Percentiles rank a stretch among this genome's conserved stretches.
phyloP scores from a whole-genome alignment of 148 eudicot genomes.

The Agrostemma githago region DNA sequence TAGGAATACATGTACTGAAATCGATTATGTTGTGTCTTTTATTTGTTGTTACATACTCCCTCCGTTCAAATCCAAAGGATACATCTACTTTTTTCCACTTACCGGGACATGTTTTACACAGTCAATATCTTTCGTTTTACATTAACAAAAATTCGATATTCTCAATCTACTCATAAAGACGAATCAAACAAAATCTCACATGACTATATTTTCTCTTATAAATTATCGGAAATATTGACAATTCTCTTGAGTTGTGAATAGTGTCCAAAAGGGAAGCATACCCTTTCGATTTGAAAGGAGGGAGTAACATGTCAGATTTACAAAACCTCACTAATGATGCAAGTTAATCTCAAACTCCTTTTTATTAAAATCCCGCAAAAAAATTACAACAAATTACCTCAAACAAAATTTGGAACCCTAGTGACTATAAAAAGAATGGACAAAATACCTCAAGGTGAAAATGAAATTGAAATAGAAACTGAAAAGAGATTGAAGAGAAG shows the following conservation, averaged over 20 bases:
- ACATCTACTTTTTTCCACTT: too few relatives aligned
- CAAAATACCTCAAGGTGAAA: conserved; percentile 1
- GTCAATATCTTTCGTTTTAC: too few relatives aligned
- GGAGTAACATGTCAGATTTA: neutral
- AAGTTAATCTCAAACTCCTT: conserved; percentile 7
- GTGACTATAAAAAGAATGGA: conserved; percentile 19
- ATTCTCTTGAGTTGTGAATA: too few relatives aligned
- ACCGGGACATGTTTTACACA: too few relatives aligned
- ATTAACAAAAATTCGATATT: too few relatives aligned
- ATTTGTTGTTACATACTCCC: neutral
- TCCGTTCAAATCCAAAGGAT: too few relatives aligned
- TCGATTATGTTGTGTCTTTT: neutral
- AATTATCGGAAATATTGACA: too few relatives aligned
- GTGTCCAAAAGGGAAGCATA: too few relatives aligned
- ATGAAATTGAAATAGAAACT: neutral
- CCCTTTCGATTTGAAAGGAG: too few relatives aligned
- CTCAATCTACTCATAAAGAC: too few relatives aligned
- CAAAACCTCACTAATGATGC: neutral
- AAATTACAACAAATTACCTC: conserved; percentile 20
- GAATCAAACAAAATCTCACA: too few relatives aligned
- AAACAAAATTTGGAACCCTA: conserved; percentile 28
- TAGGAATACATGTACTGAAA: neutral
- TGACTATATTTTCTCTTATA: too few relatives aligned
- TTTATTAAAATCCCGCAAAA: conserved; percentile 14
- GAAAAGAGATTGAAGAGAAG: conserved; percentile 5